Base-by-base conservation (phyloP, 169 alveolate species). In the Eimeria acervulina region DNA sequence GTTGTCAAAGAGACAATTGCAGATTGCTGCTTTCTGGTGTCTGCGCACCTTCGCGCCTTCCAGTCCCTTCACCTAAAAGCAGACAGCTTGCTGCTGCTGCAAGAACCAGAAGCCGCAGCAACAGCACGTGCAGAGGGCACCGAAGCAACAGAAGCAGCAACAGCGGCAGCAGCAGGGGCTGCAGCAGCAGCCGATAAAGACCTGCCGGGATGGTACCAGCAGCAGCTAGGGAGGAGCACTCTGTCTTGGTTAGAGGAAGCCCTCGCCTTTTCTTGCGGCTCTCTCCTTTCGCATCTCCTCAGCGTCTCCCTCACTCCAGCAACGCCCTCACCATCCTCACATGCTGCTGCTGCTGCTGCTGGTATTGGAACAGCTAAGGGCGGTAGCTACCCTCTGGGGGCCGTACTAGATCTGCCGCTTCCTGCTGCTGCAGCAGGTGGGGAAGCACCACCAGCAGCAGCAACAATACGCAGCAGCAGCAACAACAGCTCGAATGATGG, bases 171-270 rank as follows among this genome's bases (percentile, higher is more conserved):
- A 19, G 90, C 72, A 1, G 61, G 42, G 19, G 87, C 88, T 38
- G 70, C 70, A 44, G 70, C 63, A 7, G 31, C 74, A 83, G 91
- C 91, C n/a, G 55, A 10, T 26, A 40, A 7, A 28, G 78, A 59
- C 36, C 55, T 51, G 36, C 93, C 93, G 19, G 93, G 93, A 31
- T 84, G 93, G 93, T 2, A 52, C 26, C 44, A 52, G 78, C 93
- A 84, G 93, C 93, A 84, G 59, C 55, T 40, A 36, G 93, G n/a
- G 5, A 28, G 93, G 33, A 3, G 52, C 78, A 59, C 78, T 15
- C 76, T 84, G 13, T 10, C 93, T 2, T 84, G 93, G 93, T 38
- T 84, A 26, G 78, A 84, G 78, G 93, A 84, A 61, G 93, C 93
- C 78, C 74, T 55, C 15, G 93, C 93, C 76, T 84, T 84, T 28